Evolutionary conservation across 805 yeast species (phyloP).

Genomic region (Pichia nakasei): DNA sequence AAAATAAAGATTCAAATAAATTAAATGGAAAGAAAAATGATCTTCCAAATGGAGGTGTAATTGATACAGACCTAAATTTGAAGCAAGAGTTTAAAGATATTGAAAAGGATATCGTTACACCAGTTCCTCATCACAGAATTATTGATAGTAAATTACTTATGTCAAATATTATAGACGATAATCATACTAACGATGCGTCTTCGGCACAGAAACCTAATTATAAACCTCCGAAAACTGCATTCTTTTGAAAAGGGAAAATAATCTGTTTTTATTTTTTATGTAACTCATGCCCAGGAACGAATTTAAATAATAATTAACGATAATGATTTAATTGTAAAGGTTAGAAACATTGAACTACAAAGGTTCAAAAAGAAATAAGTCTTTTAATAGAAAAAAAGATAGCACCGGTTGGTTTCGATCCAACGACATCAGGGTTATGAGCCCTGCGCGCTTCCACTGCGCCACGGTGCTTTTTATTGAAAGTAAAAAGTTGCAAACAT

Average conservation of each 20-base stretch:
- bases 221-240: conserved; percentile 1
- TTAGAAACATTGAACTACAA: too few relatives aligned
- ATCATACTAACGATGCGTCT: neutral
- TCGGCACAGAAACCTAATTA: neutral
- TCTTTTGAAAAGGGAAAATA: too few relatives aligned
- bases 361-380: neutral
- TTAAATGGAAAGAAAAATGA: neutral
- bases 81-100: too few relatives aligned
- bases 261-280: too few relatives aligned
- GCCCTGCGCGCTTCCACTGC: conserved; percentile 99
- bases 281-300: too few relatives aligned
- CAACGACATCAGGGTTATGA: conserved; percentile 97
- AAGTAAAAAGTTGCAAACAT: too few relatives aligned
- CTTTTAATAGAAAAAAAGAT: conserved; percentile 32
- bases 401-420: conserved; percentile 97
- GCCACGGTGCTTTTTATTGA: conserved; percentile 90
- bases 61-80: too few relatives aligned
- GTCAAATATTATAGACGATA: neutral
- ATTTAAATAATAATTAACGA: too few relatives aligned
- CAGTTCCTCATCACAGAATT: neutral
- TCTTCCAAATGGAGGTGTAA: too few relatives aligned
- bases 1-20: too few relatives aligned
- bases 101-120: neutral
- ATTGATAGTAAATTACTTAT: neutral
- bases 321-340: too few relatives aligned